Percentiles rank a stretch among this genome's conserved stretches.
phyloP scores from a whole-genome alignment of 139 green algal species.

The Deuterostichococcus epilithicus region DNA sequence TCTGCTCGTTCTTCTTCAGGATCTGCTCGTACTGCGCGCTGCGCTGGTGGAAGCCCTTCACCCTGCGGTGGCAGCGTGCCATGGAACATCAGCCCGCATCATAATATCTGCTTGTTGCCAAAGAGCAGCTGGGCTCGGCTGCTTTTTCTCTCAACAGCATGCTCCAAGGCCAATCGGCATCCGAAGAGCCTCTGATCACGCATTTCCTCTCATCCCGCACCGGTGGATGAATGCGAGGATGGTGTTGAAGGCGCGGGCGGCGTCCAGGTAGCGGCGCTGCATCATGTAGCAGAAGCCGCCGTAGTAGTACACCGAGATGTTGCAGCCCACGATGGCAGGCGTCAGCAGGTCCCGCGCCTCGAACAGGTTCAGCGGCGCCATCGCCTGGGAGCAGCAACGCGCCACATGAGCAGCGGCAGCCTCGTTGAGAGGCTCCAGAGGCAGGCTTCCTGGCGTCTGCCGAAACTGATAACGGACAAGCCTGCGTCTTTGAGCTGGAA shows the following conservation, averaged over 20 bases:
- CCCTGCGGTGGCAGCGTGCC: conserved; percentile 24
- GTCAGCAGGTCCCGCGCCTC: not conserved
- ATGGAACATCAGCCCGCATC: not conserved
- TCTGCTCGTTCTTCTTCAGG: conserved; percentile 99
- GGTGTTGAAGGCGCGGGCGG: conserved; percentile 81
- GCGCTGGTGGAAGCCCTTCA: conserved; percentile 67
- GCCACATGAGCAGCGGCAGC: no score
- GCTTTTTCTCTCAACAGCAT: not conserved
- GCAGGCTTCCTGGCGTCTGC: not conserved
- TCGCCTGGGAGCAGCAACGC: conserved; percentile 1
- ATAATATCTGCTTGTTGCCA: no score
- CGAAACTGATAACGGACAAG: no score
- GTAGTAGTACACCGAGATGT: conserved; percentile 97
- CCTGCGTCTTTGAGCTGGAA: no score
- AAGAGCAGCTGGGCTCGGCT: no score
- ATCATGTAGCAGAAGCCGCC: conserved; percentile 88
- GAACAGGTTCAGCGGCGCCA: conserved; percentile 34
- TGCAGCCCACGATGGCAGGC: conserved; percentile 29
- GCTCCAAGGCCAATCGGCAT: no score
- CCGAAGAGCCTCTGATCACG: no score
- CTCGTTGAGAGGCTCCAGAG: no score
- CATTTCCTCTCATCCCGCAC: conserved; percentile 20
- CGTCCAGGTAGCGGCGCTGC: conserved; percentile 84
- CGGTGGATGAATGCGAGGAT: conserved; percentile 81
- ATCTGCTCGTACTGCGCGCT: conserved; percentile 74